Base-by-base conservation (phyloP, 2,329 filamentous ascomycete genomes). In the Apiospora rasikravindrae region DNA sequence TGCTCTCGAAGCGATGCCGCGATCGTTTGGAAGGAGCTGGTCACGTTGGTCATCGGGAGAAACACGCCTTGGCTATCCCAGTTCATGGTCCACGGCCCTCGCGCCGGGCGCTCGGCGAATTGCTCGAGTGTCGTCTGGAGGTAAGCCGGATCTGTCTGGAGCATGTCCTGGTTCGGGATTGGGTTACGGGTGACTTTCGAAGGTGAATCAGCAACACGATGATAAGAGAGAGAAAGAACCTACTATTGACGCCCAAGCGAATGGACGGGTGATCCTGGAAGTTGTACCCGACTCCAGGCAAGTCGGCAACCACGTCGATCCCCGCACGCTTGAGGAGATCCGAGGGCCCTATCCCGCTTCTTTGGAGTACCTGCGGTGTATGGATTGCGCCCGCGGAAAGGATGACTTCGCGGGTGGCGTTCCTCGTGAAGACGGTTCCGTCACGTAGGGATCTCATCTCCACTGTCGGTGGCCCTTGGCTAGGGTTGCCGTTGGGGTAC, bases 241-340 rank as follows among this genome's bases (percentile, higher is more conserved):
- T 5, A 61, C 53, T 22, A 22, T 61, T 61, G 4, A 61, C 29
- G 7, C 53, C 53, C 1, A 61, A 61, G 0, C 26, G 53, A 4
- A 61, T 37, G 14, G 29, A 22, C 1, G 53, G 29, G 3, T 61
- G 53, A 10, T 61, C 53, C 7, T 61, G 53, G 29, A 88, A 78
- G 72, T 87, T 84, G 73, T 86, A 79, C 1, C 86, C 87, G 0
- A 88, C 87, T 1, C 86, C 86, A 1, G 83, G 82, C 0, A 85
- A 79, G 37, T 85, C 81, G 1, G 79, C 79, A 4, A 88, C 69
- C 0, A 86, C 77, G 0, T 80, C 73, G 57, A 88, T 88, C 16
- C 82, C 77, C 67, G 84, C 80, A 14, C 78, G 74, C 1, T 79
- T 49, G 5, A 89, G 80, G 7, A 84, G 81, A 0, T 77, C 77